A percentile compares a stretch with the other conserved stretches of the same genome.
These are phyloP conservation scores for Trichomonascaceae sp. DNA, from an alignment of 1,139 yeast genomes.

Conservation along the genomic window DNA sequence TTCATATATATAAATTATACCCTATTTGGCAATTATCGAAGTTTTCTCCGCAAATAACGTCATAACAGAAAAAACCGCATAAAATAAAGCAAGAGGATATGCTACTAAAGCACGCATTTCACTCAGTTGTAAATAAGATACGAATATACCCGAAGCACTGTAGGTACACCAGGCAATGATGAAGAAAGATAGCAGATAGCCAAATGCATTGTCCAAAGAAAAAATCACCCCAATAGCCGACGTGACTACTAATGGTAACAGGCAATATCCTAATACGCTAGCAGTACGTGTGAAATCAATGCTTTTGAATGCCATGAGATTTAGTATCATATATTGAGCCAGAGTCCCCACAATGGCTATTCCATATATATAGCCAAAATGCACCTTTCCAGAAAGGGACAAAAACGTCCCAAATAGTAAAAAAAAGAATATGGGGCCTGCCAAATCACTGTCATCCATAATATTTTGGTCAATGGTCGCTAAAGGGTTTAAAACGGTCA, in stretches of 20 bases:
- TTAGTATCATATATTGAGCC: conserved; percentile 76
- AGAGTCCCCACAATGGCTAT: conserved; percentile 89
- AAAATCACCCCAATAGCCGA: conserved; percentile 68
- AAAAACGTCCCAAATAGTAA: conserved; percentile 81
- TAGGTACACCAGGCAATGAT: conserved; percentile 92
- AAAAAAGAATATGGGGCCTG: conserved; percentile 92
- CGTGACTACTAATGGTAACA: conserved; percentile 79
- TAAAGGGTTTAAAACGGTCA: conserved; percentile 79
- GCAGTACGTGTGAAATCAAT: conserved; percentile 75
- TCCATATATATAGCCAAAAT: conserved; percentile 95
- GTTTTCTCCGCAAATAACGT: conserved; percentile 71
- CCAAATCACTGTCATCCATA: conserved; percentile 85
- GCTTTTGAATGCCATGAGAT: conserved; percentile 64
- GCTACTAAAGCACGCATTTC: conserved; percentile 89
- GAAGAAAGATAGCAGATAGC: conserved; percentile 62
- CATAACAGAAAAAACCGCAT: conserved; percentile 92
- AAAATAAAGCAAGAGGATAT: conserved; percentile 86
- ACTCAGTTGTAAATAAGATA: conserved; percentile 72
- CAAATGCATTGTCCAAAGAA: conserved; percentile 65
- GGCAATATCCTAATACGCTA: conserved; percentile 88
- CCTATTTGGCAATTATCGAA: conserved; percentile 1
- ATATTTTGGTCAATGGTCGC: conserved; percentile 62
- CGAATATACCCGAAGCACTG: conserved; percentile 91
- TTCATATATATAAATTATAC: too few species aligned
- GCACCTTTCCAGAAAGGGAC: conserved; percentile 83